Conservation (phyloP, 2,329 filamentous ascomycete species). For the Xylaria sp. region DNA sequence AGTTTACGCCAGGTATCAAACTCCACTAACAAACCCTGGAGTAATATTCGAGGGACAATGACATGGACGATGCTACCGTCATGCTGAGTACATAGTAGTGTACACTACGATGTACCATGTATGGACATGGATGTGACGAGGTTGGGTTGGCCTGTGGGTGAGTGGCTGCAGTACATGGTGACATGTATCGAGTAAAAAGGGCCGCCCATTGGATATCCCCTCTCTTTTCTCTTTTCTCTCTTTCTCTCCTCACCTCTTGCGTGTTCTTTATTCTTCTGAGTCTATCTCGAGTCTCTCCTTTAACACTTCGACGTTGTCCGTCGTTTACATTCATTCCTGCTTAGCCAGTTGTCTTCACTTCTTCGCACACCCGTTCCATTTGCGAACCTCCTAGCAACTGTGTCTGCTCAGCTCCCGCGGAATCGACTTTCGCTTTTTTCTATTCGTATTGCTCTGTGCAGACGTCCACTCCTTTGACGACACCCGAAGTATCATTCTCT, state of each 20-base stretch:
- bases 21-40: not conserved
- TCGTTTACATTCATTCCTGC: constrained; percentile 49
- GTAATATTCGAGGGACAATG: not conserved
- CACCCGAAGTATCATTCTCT: constrained; percentile 46
- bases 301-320: constrained; percentile 47
- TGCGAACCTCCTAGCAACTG: constrained; percentile 43
- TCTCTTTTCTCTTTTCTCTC: constrained; percentile 39
- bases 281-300: constrained; percentile 52
- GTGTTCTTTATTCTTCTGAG: constrained; percentile 47
- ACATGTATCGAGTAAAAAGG: constrained; percentile 40
- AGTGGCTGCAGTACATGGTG: constrained; percentile 9
- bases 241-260: constrained; percentile 44
- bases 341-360: constrained; percentile 47
- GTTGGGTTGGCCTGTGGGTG: constrained; percentile 8
- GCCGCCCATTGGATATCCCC: constrained; percentile 35
- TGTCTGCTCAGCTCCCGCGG: constrained; percentile 49
- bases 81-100: not conserved
- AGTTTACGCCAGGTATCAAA: not conserved
- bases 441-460: constrained; percentile 47
- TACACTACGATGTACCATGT: not conserved
- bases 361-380: constrained; percentile 41
- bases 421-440: constrained; percentile 53
- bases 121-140: constrained; percentile 2
- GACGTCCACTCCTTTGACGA: constrained; percentile 50
- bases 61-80: not conserved